Evolutionary conservation across 1,284 basidiomycete genomes (phyloP), one percentile per base, ranked within the genome.

Genomic region (Trichosporon coremiiforme): DNA sequence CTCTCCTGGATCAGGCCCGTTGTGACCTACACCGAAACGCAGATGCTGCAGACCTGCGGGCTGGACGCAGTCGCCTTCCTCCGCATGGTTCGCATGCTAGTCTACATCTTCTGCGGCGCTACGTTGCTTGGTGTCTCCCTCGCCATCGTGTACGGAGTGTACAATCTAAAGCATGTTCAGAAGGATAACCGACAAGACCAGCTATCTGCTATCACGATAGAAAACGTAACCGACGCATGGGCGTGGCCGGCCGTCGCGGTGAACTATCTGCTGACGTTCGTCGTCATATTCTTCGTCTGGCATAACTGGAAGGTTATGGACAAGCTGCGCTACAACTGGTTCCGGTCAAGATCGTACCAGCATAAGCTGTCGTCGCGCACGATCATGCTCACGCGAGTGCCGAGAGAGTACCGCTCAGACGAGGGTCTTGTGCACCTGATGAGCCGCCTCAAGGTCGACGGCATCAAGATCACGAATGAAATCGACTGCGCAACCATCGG

Each of bases 61-160:
- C 88, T 98, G 22, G 97, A 99, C 80, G 96, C 95, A 0, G 90
- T 94, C 65, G 88, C 92, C 13, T 99, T 93, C 83, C 88, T 99
- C 20, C 91, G 95, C 25, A 98, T 99, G 82, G 87, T 91, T 33
- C 90, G 94, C 71, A 90, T 99, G 85, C 87, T 92, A 78, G 89
- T 94, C 8, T 73, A 71, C 50, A 71, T 78, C 35, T 95, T 95
- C 85, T 85, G 87, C 60, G 83, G 85, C 50, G 86, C 94, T 67
- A 89, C 91, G 0, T 65, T 88, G 66, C 84, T 93, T 65, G 86
- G 89, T 60, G 92, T 91, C 75, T 88, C 85, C 17, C 85, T 94
- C 45, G 88, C 98, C 71, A 87, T 97, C 70, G 71, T 85, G 71
- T 83, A 85, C 73, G 76, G 85, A 67, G 75, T 87, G 74, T 92